Conservation (phyloP, 768 basidiomycete species). For the Boletus coccyginus region DNA sequence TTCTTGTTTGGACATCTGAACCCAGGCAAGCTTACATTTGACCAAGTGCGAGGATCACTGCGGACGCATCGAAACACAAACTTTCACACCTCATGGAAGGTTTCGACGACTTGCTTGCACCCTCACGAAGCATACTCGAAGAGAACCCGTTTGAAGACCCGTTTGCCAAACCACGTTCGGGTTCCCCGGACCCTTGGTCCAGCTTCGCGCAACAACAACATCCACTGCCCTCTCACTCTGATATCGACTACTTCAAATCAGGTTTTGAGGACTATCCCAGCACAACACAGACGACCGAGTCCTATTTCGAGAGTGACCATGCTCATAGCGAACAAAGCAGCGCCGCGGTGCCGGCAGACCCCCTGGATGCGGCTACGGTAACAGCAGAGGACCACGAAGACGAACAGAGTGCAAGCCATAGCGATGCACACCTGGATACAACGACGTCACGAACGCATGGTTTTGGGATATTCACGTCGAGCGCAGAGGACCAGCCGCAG, state of each 20-base stretch:
- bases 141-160: constrained; percentile 76
- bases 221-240: constrained; percentile 16
- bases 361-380: constrained; percentile 39
- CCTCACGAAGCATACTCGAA: constrained; percentile 60
- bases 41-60: not conserved
- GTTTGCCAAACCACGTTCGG: constrained; percentile 58
- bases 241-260: constrained; percentile 29
- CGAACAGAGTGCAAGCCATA: constrained; percentile 16
- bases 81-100: constrained; percentile 51
- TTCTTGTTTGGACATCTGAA: constrained; percentile 11
- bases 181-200: constrained; percentile 77
- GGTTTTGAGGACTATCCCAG: constrained; percentile 27
- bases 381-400: constrained; percentile 34
- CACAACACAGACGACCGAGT: constrained; percentile 30
- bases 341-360: constrained; percentile 31
- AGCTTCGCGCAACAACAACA: constrained; percentile 45
- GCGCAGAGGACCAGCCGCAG: constrained; percentile 23
- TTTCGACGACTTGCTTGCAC: constrained; percentile 73
- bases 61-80: not conserved
- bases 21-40: not conserved
- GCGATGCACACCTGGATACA: constrained; percentile 8
- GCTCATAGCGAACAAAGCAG: constrained; percentile 30
- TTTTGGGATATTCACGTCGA: constrained; percentile 41
- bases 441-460: constrained; percentile 39
- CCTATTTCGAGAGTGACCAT: constrained; percentile 34